Percentiles rank a stretch among this genome's conserved stretches.
Conservation (phyloP, 345 rosid species). For the Sonneratia caseolaris region DNA sequence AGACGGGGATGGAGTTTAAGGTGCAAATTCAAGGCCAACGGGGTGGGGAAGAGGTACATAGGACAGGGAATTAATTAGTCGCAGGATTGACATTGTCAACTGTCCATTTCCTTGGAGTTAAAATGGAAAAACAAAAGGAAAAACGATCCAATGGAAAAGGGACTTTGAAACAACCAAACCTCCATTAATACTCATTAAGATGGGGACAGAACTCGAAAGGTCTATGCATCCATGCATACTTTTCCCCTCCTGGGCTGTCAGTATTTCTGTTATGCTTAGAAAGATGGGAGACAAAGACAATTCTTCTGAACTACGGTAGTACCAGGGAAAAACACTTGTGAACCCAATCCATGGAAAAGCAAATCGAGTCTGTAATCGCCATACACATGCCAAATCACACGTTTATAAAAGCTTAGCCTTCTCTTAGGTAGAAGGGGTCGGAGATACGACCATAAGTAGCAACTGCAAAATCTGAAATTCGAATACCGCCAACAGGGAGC, state of each 20-base stretch:
- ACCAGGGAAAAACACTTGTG: too few relatives aligned
- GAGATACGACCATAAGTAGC: too few relatives aligned
- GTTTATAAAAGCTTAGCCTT: too few relatives aligned
- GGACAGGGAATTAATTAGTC: neutral
- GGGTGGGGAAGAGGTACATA: neutral
- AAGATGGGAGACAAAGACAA: neutral
- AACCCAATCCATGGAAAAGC: too few relatives aligned
- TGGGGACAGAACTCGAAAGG: too few relatives aligned
- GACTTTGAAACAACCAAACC: neutral
- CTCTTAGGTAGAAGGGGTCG: too few relatives aligned
- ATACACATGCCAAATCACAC: too few relatives aligned
- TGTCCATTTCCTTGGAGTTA: neutral
- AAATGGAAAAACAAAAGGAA: neutral
- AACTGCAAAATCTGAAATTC: too few relatives aligned
- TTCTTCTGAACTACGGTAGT: too few relatives aligned
- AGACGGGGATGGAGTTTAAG: neutral
- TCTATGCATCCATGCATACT: neutral
- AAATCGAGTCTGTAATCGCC: too few relatives aligned
- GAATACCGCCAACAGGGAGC: too few relatives aligned
- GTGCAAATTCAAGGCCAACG: neutral
- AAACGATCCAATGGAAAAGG: neutral
- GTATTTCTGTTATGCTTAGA: neutral
- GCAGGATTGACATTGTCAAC: slow-evolving; percentile 4
- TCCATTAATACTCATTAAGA: too few relatives aligned
- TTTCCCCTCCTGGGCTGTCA: neutral